Conservation (phyloP, 768 basidiomycete genomes). For the Hypholoma fasciculare region DNA sequence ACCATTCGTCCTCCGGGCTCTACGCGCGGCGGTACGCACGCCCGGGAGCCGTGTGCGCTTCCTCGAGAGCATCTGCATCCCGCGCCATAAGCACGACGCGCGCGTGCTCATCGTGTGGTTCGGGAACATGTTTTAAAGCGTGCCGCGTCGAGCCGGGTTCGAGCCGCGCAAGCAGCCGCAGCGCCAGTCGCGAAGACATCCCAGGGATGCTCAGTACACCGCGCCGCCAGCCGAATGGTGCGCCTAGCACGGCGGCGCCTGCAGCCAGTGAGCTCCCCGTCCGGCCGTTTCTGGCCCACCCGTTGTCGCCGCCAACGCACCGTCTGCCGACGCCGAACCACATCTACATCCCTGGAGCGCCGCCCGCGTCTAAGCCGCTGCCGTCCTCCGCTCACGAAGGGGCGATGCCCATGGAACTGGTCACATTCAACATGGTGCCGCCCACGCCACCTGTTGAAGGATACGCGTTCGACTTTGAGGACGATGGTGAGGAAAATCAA, state of each 20-base stretch:
- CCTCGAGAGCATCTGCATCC: slow-evolving; percentile 61
- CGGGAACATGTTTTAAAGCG: slow-evolving; percentile 64
- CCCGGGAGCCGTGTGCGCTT: slow-evolving; percentile 50
- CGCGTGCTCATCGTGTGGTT: slow-evolving; percentile 79
- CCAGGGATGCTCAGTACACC: neutral
- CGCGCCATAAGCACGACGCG: slow-evolving; percentile 50
- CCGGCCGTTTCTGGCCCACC: neutral
- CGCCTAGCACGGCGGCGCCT: neutral
- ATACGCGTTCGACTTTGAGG: slow-evolving; percentile 4
- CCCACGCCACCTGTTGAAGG: slow-evolving; percentile 13
- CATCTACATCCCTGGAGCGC: slow-evolving; percentile 59
- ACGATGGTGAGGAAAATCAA: slow-evolving; percentile 17
- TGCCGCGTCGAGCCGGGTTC: slow-evolving; percentile 28
- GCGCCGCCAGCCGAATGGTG: neutral
- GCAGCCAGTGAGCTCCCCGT: neutral
- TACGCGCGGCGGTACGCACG: slow-evolving; percentile 47
- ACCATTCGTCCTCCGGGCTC: slow-evolving; percentile 72
- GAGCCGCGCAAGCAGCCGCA: slow-evolving; percentile 34
- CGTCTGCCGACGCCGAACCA: slow-evolving; percentile 54
- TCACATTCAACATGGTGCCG: slow-evolving; percentile 17
- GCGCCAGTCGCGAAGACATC: slow-evolving; percentile 23
- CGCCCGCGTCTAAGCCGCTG: slow-evolving; percentile 43
- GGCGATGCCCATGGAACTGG: neutral
- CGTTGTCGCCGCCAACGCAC: neutral
- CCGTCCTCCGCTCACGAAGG: slow-evolving; percentile 13